Evolutionary conservation across 768 basidiomycete genomes (phyloP), one percentile per base, ranked within the genome.

Genomic region (Phlebiopsis gigantea): DNA sequence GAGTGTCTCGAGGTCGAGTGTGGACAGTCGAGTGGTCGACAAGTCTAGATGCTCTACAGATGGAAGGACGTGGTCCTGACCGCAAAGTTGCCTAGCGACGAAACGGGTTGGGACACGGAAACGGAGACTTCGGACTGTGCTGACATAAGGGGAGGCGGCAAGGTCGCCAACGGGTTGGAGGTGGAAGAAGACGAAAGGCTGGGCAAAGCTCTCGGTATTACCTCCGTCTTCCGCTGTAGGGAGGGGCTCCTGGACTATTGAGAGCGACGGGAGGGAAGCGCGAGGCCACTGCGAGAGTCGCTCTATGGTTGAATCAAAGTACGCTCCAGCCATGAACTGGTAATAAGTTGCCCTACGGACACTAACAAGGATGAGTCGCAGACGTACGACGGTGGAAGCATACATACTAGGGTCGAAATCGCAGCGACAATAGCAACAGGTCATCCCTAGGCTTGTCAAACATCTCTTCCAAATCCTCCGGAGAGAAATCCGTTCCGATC

Each of bases 111-210:
- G 93, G 22, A 95, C 77, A 30, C 88, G 82, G 28, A 95, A 69
- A 17, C 87, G 79, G 21, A 96, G 69, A 41, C 71, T 63, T 12
- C 56, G 53, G n/a, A 78, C 68, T 10, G 78, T 69, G 41, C 46
- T 43, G 28, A 45, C 1, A 28, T 26, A 55, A 0, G 74, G 70
- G 0, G 83, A 81, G 29, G 67, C 62, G 1, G 75, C 69, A 48
- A 90, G 69, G 1, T 66, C 66, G 0, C 77, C 71, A 50, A 95
- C 69, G 39, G 76, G 68, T 34, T 85, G 80, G 55, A 96, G 74
- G 42, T 78, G 79, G 68, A 89, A 89, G 72, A 94, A 92, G 2
- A 93, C 90, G 60, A 97, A 78, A 0, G 94, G 94, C 64, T 96
- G 94, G 1, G 93, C 94, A 59, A 88, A 88, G 31, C 72, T 63